phyloP scores from a whole-genome alignment of 2,329 filamentous ascomycete species.

The Tolypocladium tropicale region DNA sequence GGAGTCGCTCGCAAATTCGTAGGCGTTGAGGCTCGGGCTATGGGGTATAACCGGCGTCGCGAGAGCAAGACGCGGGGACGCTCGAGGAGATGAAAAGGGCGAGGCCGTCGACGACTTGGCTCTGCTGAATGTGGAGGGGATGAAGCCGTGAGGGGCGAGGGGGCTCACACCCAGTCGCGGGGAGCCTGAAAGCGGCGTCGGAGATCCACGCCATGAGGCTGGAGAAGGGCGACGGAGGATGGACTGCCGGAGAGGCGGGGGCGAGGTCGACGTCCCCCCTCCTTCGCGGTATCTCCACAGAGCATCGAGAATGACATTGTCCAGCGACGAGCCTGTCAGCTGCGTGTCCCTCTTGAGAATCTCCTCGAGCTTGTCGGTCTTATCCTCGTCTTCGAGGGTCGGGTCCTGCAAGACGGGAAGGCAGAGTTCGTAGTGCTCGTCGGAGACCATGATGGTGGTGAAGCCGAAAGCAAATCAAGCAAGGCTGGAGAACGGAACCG shows the following conservation, averaged over 20 bases:
- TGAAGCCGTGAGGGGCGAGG: constrained; percentile 75
- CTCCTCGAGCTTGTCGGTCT: constrained; percentile 83
- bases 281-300: constrained; percentile 75
- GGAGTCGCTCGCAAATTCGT: constrained; percentile 80
- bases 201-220: constrained; percentile 80
- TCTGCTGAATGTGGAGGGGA: constrained; percentile 63
- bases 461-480: not conserved
- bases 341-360: constrained; percentile 70
- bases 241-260: constrained; percentile 78
- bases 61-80: constrained; percentile 82
- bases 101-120: constrained; percentile 72
- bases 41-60: constrained; percentile 87
- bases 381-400: constrained; percentile 83
- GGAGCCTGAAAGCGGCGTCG: constrained; percentile 73
- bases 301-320: constrained; percentile 83
- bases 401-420: constrained; percentile 78
- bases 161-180: constrained; percentile 74
- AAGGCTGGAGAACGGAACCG: not conserved
- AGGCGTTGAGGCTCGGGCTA: constrained; percentile 87
- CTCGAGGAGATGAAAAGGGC: constrained; percentile 87
- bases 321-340: constrained; percentile 65
- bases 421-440: constrained; percentile 86
- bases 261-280: constrained; percentile 56
- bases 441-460: constrained; percentile 65
- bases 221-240: constrained; percentile 86